Base-by-base conservation (phyloP, 164 flowering plant species). In the Litsea cubeba region DNA sequence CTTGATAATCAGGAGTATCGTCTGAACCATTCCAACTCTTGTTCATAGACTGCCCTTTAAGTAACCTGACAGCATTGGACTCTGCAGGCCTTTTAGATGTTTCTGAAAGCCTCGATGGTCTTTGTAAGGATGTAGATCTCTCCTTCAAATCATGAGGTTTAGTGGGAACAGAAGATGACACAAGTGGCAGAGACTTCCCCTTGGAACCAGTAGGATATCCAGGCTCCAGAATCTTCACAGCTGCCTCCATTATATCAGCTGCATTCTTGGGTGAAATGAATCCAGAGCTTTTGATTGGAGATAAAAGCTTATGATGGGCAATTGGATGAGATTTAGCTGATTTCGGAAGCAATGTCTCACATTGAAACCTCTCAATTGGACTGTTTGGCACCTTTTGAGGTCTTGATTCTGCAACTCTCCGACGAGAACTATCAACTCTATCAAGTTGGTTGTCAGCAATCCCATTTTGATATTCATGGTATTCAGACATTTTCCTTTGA, bases 161-260 rank as follows among this genome's bases (percentile, higher is more conserved):
- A 65, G 78, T 74, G n/a, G 89, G 77, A 26, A 76, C 75, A 24
- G 80, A 78, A 68, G 91, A 80, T 68, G 91, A 75, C 15, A 83
- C 84, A 30, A 77, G 73, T 40, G 76, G 66, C 25, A 88, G 76
- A 72, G 83, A 26, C 76, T 73, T 89, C 12, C 76, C 70, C 57
- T 77, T 88, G 60, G 58, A 50, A 79, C 72, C 72, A 32, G 73
- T 32, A 50, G 77, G 87, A 51, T 86, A 86, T 71, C 90, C 84
- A 11, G 87, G 84, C 32, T 86, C 93, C 69, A 93, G 86, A 26
- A 95, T 90, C 81, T 82, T 93, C 8, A 97, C 85, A 75, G 97
- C 97, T 62, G 89, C 92, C 85, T 93, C 99, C 94, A 93, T 90
- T 79, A 93, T 77, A 70, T 91, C 88, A 75, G 91, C 91, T 18